These are phyloP conservation scores for Chaetomium sp. DNA, from an alignment of 2,329 filamentous ascomycete species.

Conservation along the genomic window DNA sequence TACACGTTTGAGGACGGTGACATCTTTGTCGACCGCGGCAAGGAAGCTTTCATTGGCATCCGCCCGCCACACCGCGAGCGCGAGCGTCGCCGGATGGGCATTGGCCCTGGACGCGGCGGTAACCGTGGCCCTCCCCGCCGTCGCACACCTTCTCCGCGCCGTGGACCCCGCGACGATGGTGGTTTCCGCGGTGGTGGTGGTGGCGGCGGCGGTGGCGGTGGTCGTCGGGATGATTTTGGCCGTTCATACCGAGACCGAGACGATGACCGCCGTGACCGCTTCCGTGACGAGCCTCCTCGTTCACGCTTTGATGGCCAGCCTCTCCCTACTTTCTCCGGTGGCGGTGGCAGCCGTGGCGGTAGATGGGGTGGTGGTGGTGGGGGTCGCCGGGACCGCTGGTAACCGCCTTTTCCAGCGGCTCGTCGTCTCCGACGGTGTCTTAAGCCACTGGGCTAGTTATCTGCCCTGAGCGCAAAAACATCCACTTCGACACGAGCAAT, in stretches of 20 bases:
- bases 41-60: conserved; percentile 62
- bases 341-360: conserved; percentile 12
- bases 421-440: too few species aligned
- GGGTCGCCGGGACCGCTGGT: conserved; percentile 5
- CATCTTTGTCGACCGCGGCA: conserved; percentile 63
- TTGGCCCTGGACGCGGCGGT: conserved; percentile 27
- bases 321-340: conserved; percentile 20
- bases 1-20: conserved; percentile 67
- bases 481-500: too few species aligned
- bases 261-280: background rate
- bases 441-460: too few species aligned
- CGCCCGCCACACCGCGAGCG: conserved; percentile 51
- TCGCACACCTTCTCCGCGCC: conserved; percentile 6
- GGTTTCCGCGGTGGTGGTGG: background rate
- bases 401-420: background rate
- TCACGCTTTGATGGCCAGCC: conserved; percentile 23
- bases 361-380: background rate
- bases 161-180: conserved; percentile 5
- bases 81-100: conserved; percentile 30
- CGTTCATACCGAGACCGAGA: background rate
- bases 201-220: background rate
- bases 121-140: conserved; percentile 7
- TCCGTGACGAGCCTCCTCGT: conserved; percentile 15
- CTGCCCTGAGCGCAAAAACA: too few species aligned
- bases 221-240: background rate